Percentiles rank a stretch among this genome's conserved stretches.
phyloP scores from a whole-genome alignment of 768 basidiomycete species.

The Panus rudis region DNA sequence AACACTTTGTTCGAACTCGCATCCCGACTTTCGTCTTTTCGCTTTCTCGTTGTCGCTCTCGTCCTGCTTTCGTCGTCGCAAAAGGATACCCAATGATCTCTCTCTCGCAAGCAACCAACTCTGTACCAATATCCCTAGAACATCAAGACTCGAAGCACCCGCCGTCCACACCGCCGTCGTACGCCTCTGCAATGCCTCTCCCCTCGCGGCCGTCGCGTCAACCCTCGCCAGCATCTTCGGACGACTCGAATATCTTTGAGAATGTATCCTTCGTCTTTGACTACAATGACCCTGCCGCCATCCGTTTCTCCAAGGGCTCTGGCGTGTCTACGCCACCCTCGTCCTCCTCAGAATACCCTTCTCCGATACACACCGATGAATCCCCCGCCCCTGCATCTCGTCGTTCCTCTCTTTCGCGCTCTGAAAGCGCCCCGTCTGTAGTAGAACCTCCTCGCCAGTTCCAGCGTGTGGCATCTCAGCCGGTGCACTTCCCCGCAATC shows the following conservation, averaged over 20 bases:
- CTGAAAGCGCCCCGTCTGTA: constrained; percentile 55
- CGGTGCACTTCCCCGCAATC: constrained; percentile 30
- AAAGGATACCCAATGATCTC: neutral
- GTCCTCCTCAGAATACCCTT: neutral
- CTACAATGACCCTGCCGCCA: neutral
- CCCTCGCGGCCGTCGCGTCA: neutral
- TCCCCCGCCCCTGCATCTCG: neutral
- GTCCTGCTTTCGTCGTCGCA: too few species aligned
- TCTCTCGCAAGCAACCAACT: neutral
- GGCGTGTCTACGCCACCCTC: neutral
- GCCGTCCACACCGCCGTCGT: neutral
- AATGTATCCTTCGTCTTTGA: neutral
- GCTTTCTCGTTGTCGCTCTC: constrained; percentile 1
- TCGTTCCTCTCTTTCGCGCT: constrained; percentile 48
- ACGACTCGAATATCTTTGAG: neutral
- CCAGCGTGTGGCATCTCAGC: constrained; percentile 60
- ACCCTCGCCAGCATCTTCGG: neutral
- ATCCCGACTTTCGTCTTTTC: neutral
- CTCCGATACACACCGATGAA: neutral
- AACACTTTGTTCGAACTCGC: neutral
- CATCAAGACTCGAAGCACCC: neutral
- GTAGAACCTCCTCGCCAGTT: constrained; percentile 45
- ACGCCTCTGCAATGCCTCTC: neutral
- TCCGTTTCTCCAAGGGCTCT: neutral
- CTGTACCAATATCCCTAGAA: neutral